Base-by-base conservation (phyloP, 1,284 basidiomycete species). In the Ceratobasidium sp. region DNA sequence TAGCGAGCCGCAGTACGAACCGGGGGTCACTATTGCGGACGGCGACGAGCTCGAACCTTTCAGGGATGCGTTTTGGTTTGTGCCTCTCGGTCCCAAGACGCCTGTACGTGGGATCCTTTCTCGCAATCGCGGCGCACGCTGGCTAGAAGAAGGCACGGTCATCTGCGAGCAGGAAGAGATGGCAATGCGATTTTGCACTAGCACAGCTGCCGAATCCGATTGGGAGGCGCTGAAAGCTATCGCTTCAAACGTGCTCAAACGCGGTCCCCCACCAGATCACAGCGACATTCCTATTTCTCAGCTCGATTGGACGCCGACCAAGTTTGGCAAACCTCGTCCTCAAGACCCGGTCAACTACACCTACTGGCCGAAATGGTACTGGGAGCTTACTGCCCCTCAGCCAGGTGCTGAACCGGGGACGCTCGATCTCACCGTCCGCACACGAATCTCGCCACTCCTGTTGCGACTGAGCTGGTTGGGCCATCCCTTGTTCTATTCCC, bases 291-390 rank as follows among this genome's bases (percentile, higher is more conserved):
- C 43, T 9, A 44, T 58, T 21, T 47, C 52, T 16, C 70, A 72
- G 43, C 70, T 67, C 21, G 47, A 73, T 54, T 67, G 58, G 73
- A 73, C 21, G 28, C 41, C 43, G 9, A 55, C 57, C 21, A 44
- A 46, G 23, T n/a, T 70, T 4, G 54, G 43, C 26, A 63, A 74
- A 50, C 30, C 38, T n/a, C 64, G 26, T 5, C 16, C 58, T 26
- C 57, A 43, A 43, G 54, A 70, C 21, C 35, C 50, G 14, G 49
- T 72, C 35, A 49, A 50, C 26, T 64, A 64, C 49, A 32, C 50
- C 32, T 46, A 63, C 54, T 88, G 87, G 87, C 97, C 96, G 0
- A 94, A 95, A 79, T 99, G 98, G 97, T 99, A 95, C 80, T 97
- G 93, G 94, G 95, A 98, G 47, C 87, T 96, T 61, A 82, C 84